Percentiles rank a stretch among this genome's conserved stretches.
Evolutionary conservation across 2,329 filamentous ascomycete species (phyloP).

Genomic region (Malbranchea zuffiana): DNA sequence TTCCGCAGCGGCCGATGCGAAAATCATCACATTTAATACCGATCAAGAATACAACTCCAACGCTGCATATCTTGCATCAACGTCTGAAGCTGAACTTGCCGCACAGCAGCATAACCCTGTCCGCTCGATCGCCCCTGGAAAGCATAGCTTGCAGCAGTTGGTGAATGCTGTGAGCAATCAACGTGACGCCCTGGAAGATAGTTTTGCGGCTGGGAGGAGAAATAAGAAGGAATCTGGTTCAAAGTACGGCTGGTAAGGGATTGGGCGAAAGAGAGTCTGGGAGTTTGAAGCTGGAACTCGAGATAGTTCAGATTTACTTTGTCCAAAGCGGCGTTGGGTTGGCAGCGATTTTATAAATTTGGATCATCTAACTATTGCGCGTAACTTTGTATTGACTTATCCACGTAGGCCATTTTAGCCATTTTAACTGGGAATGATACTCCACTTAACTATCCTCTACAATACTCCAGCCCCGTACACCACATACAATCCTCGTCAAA

Average conservation of each 20-base stretch:
- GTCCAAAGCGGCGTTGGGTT: too few species aligned
- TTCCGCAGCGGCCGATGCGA: slow-evolving; percentile 40
- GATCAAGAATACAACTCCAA: slow-evolving; percentile 80
- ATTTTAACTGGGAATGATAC: too few species aligned
- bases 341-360: too few species aligned
- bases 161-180: slow-evolving; percentile 74
- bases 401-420: too few species aligned
- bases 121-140: slow-evolving; percentile 69
- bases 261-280: too few species aligned
- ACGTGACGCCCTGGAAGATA: slow-evolving; percentile 80
- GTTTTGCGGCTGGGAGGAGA: slow-evolving; percentile 68
- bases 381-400: too few species aligned
- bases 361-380: too few species aligned
- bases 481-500: too few species aligned
- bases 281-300: too few species aligned
- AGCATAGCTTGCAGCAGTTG: slow-evolving; percentile 80
- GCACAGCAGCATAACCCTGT: slow-evolving; percentile 65
- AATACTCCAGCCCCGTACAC: too few species aligned
- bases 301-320: too few species aligned
- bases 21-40: slow-evolving; percentile 77
- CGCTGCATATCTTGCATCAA: slow-evolving; percentile 60
- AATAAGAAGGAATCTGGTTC: slow-evolving; percentile 73
- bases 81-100: slow-evolving; percentile 43
- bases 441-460: too few species aligned
- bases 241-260: slow-evolving; percentile 67